Base-by-base conservation (phyloP, 148 eudicot species). In the Linanthus parryae region DNA sequence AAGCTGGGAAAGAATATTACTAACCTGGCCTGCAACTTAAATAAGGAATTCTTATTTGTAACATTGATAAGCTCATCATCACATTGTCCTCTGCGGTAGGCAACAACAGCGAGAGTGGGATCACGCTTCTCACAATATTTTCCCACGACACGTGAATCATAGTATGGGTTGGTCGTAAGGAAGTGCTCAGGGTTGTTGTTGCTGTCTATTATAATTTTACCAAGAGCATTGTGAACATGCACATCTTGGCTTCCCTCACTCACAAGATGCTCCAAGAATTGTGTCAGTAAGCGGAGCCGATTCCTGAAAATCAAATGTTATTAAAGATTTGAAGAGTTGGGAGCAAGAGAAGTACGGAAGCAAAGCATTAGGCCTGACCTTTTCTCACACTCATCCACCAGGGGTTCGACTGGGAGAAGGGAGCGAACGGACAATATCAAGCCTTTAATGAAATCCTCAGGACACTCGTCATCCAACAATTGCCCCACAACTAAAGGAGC, bases 101-200 rank as follows among this genome's bases (percentile, higher is more conserved):
- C 97, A 41, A 91, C 94, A 55, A 91, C 97, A 29, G 97, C 97
- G 54, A 91, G 97, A 22, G 95, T 91, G 42, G 97, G 97, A 67
- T 91, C 97, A 65, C 97, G 88, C 76, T 86, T 91, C 74, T 91
- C 97, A 67, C 97, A 91, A 52, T 91, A 91, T 67, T 86, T 91
- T 37, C 97, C 97, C 54, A 91, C 97, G 67, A 91, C 95, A 63
- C 95, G 95, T 15, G 97, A 91, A 70, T 91, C 97, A 54, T 91
- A 91, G 66, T 80, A 86, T 2, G 95, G 97, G 29, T 91, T 91
- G 52, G 97, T 91, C 29, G 95, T 86, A 61, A 91, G 88, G 56
- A 91, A 91, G 61, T 91, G 97, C 72, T 91, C 97, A 12, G 97
- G 94, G 36, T 91, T 91, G 74, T 91, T 91, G 47, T 83, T 83